Percentiles rank a stretch among this genome's conserved stretches.
Conservation (phyloP, 441 rosid species). For the Theobroma grandiflorum region DNA sequence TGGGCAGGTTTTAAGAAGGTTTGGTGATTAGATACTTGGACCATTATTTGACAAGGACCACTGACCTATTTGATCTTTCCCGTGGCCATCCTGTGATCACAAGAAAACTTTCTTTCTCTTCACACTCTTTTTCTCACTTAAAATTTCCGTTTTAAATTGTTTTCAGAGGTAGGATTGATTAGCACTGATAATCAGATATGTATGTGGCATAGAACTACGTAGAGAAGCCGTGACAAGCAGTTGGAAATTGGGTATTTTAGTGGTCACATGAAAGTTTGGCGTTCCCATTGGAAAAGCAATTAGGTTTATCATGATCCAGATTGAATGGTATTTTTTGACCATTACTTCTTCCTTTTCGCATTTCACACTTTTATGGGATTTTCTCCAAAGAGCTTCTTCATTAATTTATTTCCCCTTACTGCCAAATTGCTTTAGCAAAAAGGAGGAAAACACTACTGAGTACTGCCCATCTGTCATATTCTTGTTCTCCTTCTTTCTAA, state of each 20-base stretch:
- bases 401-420: not conserved
- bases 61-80: not conserved
- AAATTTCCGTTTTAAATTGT: not conserved
- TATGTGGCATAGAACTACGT: not conserved
- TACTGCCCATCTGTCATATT: not conserved
- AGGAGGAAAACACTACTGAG: not conserved
- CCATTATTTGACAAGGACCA: conserved; percentile 37
- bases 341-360: not conserved
- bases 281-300: not conserved
- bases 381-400: not conserved
- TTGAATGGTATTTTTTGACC: not conserved
- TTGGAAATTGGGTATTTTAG: not conserved
- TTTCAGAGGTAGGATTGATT: not conserved
- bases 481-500: not conserved
- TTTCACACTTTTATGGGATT: not conserved
- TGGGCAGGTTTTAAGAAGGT: not conserved
- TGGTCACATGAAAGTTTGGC: conserved; percentile 25
- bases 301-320: conserved; percentile 1
- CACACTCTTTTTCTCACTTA: not conserved
- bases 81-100: conserved; percentile 31
- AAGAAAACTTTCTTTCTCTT: conserved; percentile 4
- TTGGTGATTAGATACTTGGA: conserved; percentile 19
- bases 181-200: not conserved
- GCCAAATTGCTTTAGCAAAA: not conserved
- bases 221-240: not conserved